Evolutionary conservation across 371 early-diverging fungal species (phyloP), one percentile per base, ranked within the genome.

Genomic region (Zancudomyces culisetae): DNA sequence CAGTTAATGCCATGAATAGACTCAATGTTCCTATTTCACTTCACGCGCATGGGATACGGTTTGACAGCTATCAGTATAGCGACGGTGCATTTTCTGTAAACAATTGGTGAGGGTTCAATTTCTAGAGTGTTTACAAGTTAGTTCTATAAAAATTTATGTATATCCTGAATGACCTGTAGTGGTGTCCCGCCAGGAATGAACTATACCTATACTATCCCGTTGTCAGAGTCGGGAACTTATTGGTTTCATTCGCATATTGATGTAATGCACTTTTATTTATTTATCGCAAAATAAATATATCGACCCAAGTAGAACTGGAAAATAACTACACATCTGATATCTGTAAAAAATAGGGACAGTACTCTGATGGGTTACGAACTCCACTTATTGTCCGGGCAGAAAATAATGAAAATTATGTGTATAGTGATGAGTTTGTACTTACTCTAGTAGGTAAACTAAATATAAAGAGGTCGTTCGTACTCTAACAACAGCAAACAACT

Each of bases 361-460:
- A 87, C 58, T 74, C 81, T 46, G 87, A 90, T 54, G 89, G 89
- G 42, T 68, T 88, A 49, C 76, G 81, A 46, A 73, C 77, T 3
- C 76, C 89, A 1, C 59, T 90, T 26, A 69, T 87, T 51, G 65
- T 90, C 50, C 73, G 80, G 54, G 72, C 74, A 4, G 21, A 49
- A 26, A 21, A 58, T 15, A 62, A 65, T 0, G 81, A 82, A 54
- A 61, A 75, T 12, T 49, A 22, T 46, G 57, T 62, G 3, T 84
- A 85, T 58, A 83, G 85, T 49, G 70, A 72, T 42, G 90, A 89
- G 48, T 56, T 74, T 42, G 63, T 70, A 42, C 52, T 87, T 39
- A 69, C 72, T 8, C 29, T 83, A 26, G 52, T 70, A 43, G 77
- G 77, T 75, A 62, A 61, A 51, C 47, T 39, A 8, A 41, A 21